phyloP scores from a whole-genome alignment of 1,139 yeast species.

The Ogataea hybrid region DNA sequence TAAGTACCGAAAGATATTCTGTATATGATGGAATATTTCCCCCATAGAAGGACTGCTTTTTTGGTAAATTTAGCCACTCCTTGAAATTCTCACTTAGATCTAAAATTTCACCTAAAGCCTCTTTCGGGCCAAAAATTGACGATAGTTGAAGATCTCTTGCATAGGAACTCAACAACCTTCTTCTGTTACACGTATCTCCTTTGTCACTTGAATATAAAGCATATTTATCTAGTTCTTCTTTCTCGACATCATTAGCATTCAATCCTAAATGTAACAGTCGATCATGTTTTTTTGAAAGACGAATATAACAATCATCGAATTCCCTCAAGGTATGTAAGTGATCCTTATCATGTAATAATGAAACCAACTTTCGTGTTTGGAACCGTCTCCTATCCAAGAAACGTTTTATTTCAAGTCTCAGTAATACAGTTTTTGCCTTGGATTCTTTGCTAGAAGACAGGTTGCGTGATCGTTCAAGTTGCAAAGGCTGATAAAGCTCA shows the following conservation, averaged over 20 bases:
- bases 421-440: neutral
- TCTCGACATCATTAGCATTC: constrained; percentile 4
- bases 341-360: too few relatives aligned
- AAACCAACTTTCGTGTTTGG: too few relatives aligned
- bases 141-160: constrained; percentile 50
- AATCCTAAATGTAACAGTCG: constrained; percentile 5
- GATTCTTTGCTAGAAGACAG: neutral
- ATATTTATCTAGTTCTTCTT: constrained; percentile 18
- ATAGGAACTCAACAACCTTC: constrained; percentile 45
- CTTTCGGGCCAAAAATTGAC: constrained; percentile 53
- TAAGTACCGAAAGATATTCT: constrained; percentile 15
- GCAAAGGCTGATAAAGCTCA: constrained; percentile 32
- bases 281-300: constrained; percentile 25
- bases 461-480: too few relatives aligned
- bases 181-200: constrained; percentile 12
- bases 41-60: constrained; percentile 24
- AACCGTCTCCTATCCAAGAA: constrained; percentile 30
- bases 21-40: constrained; percentile 22
- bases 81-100: constrained; percentile 55
- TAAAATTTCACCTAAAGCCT: constrained; percentile 61
- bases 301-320: constrained; percentile 44
- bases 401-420: neutral
- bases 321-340: constrained; percentile 31
- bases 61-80: constrained; percentile 46
- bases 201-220: constrained; percentile 22